Evolutionary conservation across 1,284 basidiomycete genomes (phyloP).

Genomic region (Xerocomus amazonicus): DNA sequence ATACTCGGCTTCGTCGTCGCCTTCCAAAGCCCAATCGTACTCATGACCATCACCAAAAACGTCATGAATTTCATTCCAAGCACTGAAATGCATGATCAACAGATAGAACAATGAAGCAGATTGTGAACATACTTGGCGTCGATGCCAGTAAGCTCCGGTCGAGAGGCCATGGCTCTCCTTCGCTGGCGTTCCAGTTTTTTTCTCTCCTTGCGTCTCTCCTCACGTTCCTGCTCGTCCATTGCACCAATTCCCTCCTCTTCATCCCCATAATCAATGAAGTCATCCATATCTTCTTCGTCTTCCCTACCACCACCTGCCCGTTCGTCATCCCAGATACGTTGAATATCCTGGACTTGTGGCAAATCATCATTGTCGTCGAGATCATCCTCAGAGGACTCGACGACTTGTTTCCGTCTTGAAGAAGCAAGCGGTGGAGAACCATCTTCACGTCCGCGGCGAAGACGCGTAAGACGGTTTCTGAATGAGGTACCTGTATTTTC

Average conservation of each 20-base stretch:
- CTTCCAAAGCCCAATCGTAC: constrained; percentile 90
- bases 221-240: constrained; percentile 71
- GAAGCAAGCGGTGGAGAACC: constrained; percentile 61
- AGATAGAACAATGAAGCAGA: constrained; percentile 12
- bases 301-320: constrained; percentile 57
- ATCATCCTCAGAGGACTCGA: constrained; percentile 72
- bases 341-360: constrained; percentile 64
- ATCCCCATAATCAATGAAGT: constrained; percentile 93
- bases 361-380: constrained; percentile 58
- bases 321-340: constrained; percentile 85
- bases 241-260: constrained; percentile 69
- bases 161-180: constrained; percentile 56
- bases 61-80: constrained; percentile 96
- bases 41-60: constrained; percentile 98
- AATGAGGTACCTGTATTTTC: constrained; percentile 88
- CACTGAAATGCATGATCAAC: constrained; percentile 47
- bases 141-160: constrained; percentile 81
- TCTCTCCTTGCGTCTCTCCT: constrained; percentile 67
- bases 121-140: constrained; percentile 71
- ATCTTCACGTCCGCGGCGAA: constrained; percentile 68
- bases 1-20: constrained; percentile 63
- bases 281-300: constrained; percentile 75
- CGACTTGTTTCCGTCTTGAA: constrained; percentile 53
- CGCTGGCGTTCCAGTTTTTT: constrained; percentile 62
- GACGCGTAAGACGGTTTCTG: constrained; percentile 64